Evolutionary conservation across 306 rosid species (phyloP), one percentile per base, ranked within the genome.

Genomic region (Astragalus glycyphyllos): DNA sequence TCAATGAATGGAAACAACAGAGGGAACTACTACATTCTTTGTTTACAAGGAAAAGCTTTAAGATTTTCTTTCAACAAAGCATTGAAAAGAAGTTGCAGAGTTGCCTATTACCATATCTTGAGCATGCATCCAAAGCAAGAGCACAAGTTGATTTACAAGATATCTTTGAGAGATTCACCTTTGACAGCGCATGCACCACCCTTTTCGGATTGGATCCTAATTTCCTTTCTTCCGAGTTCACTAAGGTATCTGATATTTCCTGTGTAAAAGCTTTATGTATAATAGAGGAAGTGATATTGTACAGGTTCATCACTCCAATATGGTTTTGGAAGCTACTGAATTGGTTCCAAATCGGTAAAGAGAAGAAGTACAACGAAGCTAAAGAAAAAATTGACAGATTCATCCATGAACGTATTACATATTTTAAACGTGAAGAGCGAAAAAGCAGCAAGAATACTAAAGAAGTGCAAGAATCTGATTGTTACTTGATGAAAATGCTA

Each of bases 181-280:
- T 71, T 15, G 84, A 86, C 45, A 45, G 11, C n/a, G 65, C 63
- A 1, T 72, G 72, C 35, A 14, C 35, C 5, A 5, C 53, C 5
- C 45, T 75, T 11, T 76, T 82, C 6, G 87, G 84, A 49, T 31
- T 47, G 23, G 86, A 86, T 45, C 78, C 83, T 4, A 7, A 34
- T 1, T 62, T 60, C 8, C 79, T 74, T 34, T 76, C 84, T 8
- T 47, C 13, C 62, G 57, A 75, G 2, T 26, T 38, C 37, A 3
- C 5, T 1, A 48, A 68, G 11, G 15, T 75, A 6, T 38, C 81
- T 0, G 49, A 62, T 16, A 10, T 67, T 29, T 55, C 76, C 6
- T 46, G 2, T 17, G 11, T 45, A 11, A 58, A 71, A 34, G 58
- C 76, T 4, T 8, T 71, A 8, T 10, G 15, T 12, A 12, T 9